A percentile compares a stretch with the other conserved stretches of the same genome.
Evolutionary conservation across 306 rosid species (phyloP).

Genomic region (Lathyrus oleraceus): DNA sequence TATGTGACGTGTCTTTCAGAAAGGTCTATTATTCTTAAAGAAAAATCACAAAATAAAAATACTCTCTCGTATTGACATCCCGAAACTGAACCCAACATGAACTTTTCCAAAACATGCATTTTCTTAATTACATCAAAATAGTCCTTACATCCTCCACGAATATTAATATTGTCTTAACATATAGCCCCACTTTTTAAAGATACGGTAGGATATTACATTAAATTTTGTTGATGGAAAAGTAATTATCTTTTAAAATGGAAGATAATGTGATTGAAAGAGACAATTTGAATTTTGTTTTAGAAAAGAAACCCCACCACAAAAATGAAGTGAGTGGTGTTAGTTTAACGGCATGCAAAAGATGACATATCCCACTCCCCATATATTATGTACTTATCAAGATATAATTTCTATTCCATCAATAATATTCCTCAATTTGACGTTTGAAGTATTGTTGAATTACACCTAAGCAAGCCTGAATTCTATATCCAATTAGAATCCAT

Average conservation of each 20-base stretch:
- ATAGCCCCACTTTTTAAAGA: not conserved
- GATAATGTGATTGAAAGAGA: slow-evolving; percentile 8
- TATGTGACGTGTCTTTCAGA: too few relatives aligned
- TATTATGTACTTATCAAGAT: slow-evolving; percentile 27
- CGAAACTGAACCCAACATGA: too few relatives aligned
- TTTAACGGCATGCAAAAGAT: slow-evolving; percentile 37
- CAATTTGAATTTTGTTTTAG: not conserved
- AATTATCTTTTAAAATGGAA: not conserved
- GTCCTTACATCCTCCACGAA: not conserved
- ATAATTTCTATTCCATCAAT: slow-evolving; percentile 17
- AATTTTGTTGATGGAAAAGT: not conserved
- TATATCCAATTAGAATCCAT: slow-evolving; percentile 6
- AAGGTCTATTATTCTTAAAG: too few relatives aligned
- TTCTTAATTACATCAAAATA: not conserved
- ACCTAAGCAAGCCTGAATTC: slow-evolving; percentile 17
- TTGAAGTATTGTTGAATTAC: slow-evolving; percentile 17
- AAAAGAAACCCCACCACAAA: slow-evolving; percentile 26
- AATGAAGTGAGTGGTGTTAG: slow-evolving; percentile 30
- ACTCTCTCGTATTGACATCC: too few relatives aligned
- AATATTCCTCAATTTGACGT: slow-evolving; percentile 19
- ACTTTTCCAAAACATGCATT: not conserved
- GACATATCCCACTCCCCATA: slow-evolving; percentile 43
- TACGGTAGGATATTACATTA: not conserved
- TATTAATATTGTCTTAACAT: not conserved
- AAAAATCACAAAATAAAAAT: too few relatives aligned